A percentile compares a stretch with the other conserved stretches of the same genome.
These are phyloP conservation scores for Dryadomyces quercivorus DNA, from an alignment of 2,329 filamentous ascomycete species.

Conservation along the genomic window DNA sequence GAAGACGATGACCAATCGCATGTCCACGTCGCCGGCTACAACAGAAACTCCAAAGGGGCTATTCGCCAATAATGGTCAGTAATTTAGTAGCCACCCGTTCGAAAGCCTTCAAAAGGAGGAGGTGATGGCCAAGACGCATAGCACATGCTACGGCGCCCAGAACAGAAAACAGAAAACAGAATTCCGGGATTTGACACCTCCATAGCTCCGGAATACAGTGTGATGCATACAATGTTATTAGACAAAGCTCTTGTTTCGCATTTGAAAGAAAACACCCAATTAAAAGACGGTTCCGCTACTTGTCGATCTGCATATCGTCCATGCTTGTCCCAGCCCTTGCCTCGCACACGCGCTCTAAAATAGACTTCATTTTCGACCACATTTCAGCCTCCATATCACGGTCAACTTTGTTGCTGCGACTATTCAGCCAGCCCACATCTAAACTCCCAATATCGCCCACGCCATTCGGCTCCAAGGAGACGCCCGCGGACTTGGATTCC, in stretches of 20 bases:
- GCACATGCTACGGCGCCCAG: background rate
- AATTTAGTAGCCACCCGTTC: background rate
- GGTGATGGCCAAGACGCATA: background rate
- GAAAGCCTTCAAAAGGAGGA: background rate
- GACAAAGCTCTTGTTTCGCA: no score
- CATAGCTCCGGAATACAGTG: no score
- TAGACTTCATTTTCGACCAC: conserved; percentile 48
- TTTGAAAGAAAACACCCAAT: no score
- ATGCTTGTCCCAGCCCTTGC: background rate
- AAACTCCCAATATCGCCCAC: conserved; percentile 46
- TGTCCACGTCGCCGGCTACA: background rate
- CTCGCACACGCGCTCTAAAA: conserved; percentile 33
- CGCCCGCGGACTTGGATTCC: conserved; percentile 14
- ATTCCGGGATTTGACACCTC: no score
- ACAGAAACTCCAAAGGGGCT: background rate
- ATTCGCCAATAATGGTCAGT: background rate
- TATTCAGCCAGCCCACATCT: conserved; percentile 85
- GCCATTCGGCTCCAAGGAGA: conserved; percentile 39
- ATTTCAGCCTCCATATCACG: conserved; percentile 75
- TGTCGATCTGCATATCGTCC: conserved; percentile 1
- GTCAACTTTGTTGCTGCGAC: conserved; percentile 68
- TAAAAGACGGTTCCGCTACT: background rate
- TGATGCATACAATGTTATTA: no score
- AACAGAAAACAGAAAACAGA: no score
- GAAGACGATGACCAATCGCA: background rate